Evolutionary conservation across 2,329 filamentous ascomycete species (phyloP).

Genomic region (Bipolaris bicolor): DNA sequence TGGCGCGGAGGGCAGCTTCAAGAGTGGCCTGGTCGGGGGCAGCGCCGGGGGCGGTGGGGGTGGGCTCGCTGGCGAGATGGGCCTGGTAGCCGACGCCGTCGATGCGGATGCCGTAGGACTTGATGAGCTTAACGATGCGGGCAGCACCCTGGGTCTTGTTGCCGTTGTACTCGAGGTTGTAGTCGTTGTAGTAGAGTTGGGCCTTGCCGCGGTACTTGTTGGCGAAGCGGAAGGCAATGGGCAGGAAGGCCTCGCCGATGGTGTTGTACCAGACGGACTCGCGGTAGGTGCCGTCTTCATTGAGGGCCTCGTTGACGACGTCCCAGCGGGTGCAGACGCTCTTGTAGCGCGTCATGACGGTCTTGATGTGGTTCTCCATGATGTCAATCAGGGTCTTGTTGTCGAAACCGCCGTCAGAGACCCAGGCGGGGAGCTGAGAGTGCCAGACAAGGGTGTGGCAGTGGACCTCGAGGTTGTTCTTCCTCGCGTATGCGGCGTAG

Average conservation of each 20-base stretch:
- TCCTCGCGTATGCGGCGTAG: slow-evolving; percentile 42
- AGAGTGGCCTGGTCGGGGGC: slow-evolving; percentile 56
- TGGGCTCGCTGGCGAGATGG: slow-evolving; percentile 61
- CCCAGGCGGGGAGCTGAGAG: slow-evolving; percentile 50
- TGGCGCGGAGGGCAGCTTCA: slow-evolving; percentile 57
- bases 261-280: slow-evolving; percentile 50
- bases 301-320: slow-evolving; percentile 46
- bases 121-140: slow-evolving; percentile 48
- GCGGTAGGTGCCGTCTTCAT: slow-evolving; percentile 55
- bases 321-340: slow-evolving; percentile 50
- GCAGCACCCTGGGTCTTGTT: slow-evolving; percentile 49
- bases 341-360: slow-evolving; percentile 48
- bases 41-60: slow-evolving; percentile 49
- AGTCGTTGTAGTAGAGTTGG: slow-evolving; percentile 66
- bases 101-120: slow-evolving; percentile 56
- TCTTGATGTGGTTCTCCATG: slow-evolving; percentile 52
- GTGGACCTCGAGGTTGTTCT: slow-evolving; percentile 44
- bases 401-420: slow-evolving; percentile 45
- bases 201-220: slow-evolving; percentile 47
- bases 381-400: slow-evolving; percentile 51
- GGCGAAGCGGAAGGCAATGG: slow-evolving; percentile 53
- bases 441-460: slow-evolving; percentile 55
- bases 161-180: slow-evolving; percentile 65
- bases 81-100: slow-evolving; percentile 70
- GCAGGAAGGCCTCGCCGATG: slow-evolving; percentile 55